Evolutionary conservation across 192 early-diverging fungal genomes (phyloP).

Genomic region (Lunasporangiospora selenospora): DNA sequence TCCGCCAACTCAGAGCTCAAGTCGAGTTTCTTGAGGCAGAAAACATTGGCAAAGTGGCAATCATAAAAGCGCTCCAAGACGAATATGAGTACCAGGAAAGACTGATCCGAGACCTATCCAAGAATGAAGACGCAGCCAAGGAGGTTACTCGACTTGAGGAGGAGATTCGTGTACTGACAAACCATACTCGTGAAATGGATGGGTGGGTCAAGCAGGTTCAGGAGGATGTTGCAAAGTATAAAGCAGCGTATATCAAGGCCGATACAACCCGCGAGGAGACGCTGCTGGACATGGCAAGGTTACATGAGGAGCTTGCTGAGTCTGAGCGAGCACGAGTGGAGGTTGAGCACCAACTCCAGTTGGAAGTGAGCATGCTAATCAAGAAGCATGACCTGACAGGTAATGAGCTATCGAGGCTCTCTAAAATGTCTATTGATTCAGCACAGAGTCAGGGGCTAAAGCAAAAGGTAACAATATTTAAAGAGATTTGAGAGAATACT

Average conservation of each 20-base stretch:
- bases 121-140: constrained; percentile 35
- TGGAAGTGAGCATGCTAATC: constrained; percentile 29
- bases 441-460: constrained; percentile 35
- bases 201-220: constrained; percentile 42
- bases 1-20: constrained; percentile 15
- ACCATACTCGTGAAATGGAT: constrained; percentile 24
- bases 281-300: constrained; percentile 42
- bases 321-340: constrained; percentile 21
- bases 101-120: constrained; percentile 36
- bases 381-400: constrained; percentile 23
- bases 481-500: too few relatives aligned
- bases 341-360: constrained; percentile 33
- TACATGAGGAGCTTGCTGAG: constrained; percentile 43
- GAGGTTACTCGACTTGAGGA: constrained; percentile 28
- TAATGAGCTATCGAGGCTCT: constrained; percentile 29
- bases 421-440: constrained; percentile 42
- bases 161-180: constrained; percentile 22
- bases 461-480: constrained; percentile 25
- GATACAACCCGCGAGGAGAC: constrained; percentile 38
- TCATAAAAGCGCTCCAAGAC: constrained; percentile 32
- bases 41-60: constrained; percentile 42
- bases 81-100: constrained; percentile 44
- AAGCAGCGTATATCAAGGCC: constrained; percentile 39
- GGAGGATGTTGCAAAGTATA: constrained; percentile 33
- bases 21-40: constrained; percentile 43